phyloP scores from a whole-genome alignment of 2,329 filamentous ascomycete species.

The Sarocladium strictum region DNA sequence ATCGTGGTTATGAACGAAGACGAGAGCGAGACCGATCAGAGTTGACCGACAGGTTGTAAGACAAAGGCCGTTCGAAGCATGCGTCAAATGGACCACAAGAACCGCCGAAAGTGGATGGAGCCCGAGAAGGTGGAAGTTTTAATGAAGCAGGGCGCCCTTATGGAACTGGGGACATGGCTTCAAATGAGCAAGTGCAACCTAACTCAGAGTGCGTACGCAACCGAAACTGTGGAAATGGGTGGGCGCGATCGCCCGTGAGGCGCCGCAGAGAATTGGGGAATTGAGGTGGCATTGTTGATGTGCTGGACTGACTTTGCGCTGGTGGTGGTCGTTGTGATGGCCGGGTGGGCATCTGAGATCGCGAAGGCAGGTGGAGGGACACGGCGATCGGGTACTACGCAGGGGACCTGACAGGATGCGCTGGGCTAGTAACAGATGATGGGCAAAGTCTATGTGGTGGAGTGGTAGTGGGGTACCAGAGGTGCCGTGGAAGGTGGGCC shows the following conservation, averaged over 20 bases:
- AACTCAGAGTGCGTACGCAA: neutral
- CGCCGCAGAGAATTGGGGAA: neutral
- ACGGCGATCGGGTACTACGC: neutral
- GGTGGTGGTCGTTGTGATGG: neutral
- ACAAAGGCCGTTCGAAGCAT: neutral
- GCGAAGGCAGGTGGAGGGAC: neutral
- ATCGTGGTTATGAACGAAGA: neutral
- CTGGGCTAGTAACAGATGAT: neutral
- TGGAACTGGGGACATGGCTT: neutral
- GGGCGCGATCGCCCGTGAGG: neutral
- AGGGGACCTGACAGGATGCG: neutral
- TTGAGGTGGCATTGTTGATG: neutral
- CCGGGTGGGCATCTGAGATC: constrained; percentile 4
- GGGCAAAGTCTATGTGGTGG: neutral
- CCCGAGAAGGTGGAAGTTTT: neutral
- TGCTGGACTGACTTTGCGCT: neutral
- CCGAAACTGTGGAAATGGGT: neutral
- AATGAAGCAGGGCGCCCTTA: neutral
- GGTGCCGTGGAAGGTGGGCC: neutral
- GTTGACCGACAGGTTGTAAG: neutral
- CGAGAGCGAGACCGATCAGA: neutral
- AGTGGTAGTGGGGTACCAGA: constrained; percentile 2
- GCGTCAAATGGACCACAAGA: neutral
- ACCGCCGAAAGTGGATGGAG: neutral
- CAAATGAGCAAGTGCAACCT: neutral